Conservation (phyloP, 169 alveolate genomes). For the Fabrea salina region DNA sequence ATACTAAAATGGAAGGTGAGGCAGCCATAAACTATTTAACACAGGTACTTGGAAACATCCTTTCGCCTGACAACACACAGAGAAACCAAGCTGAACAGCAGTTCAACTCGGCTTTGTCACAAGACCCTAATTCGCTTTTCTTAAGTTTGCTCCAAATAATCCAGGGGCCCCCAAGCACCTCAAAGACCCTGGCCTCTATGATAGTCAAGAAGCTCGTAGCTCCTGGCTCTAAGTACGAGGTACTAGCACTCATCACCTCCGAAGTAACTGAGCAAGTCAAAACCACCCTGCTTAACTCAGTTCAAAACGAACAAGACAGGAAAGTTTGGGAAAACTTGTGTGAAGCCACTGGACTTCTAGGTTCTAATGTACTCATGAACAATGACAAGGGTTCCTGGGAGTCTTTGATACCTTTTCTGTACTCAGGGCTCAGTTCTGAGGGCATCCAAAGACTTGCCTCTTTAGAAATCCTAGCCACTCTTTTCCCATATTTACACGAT, state of each 20-base stretch:
- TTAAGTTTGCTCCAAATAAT: no score
- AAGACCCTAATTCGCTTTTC: neutral
- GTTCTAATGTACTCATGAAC: neutral
- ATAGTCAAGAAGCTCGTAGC: neutral
- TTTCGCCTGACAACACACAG: neutral
- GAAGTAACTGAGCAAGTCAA: neutral
- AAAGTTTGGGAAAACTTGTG: neutral
- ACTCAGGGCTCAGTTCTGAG: neutral
- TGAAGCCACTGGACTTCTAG: constrained; percentile 18
- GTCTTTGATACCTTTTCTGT: neutral
- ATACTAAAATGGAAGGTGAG: neutral
- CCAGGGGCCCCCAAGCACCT: no score
- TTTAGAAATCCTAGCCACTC: neutral
- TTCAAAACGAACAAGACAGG: neutral
- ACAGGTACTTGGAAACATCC: neutral
- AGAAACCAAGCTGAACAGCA: neutral
- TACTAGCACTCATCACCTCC: neutral
- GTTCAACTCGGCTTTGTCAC: neutral
- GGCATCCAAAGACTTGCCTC: constrained; percentile 9
- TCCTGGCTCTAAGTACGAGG: neutral
- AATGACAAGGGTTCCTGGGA: constrained; percentile 14
- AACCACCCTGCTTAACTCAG: neutral
- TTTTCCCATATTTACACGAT: constrained; percentile 22
- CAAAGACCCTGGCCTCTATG: neutral
- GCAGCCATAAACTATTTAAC: neutral